These are phyloP conservation scores for Erodium maritimum DNA, from an alignment of 345 rosid species.

Conservation along the genomic window DNA sequence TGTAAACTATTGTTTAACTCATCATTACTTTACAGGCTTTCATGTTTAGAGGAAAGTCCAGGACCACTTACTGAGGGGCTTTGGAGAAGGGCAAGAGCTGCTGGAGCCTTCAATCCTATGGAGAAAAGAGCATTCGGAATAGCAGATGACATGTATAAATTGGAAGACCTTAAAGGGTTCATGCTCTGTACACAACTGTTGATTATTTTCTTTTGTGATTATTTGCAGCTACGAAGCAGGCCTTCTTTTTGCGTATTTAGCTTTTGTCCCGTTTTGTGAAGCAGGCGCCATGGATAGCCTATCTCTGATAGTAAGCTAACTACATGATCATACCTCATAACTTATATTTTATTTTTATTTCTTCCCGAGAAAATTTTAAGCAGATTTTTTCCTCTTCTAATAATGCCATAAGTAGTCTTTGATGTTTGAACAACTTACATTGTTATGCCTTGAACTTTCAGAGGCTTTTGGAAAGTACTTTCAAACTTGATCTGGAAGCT, in stretches of 20 bases:
- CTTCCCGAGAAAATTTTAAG: too few species aligned
- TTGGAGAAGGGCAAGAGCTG: slow-evolving; percentile 83
- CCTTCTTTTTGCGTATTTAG: slow-evolving; percentile 82
- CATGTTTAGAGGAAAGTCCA: slow-evolving; percentile 41
- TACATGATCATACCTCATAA: neutral
- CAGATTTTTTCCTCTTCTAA: neutral
- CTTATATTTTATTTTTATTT: neutral
- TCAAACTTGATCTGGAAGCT: slow-evolving; percentile 77
- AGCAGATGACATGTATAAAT: slow-evolving; percentile 83
- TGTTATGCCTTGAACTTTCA: slow-evolving; percentile 27
- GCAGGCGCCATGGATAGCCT: slow-evolving; percentile 71
- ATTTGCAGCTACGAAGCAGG: slow-evolving; percentile 73
- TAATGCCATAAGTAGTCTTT: neutral
- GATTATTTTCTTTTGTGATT: neutral
- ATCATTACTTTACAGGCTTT: slow-evolving; percentile 29
- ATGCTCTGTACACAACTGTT: neutral
- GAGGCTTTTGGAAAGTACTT: slow-evolving; percentile 89
- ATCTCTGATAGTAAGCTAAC: slow-evolving; percentile 60
- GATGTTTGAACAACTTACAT: neutral
- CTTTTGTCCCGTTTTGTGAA: slow-evolving; percentile 92
- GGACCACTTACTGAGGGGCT: slow-evolving; percentile 58
- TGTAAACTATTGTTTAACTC: slow-evolving; percentile 6
- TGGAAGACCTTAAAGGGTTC: slow-evolving; percentile 3
- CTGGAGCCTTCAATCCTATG: slow-evolving; percentile 58
- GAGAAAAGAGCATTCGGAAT: slow-evolving; percentile 87